Base-by-base conservation (phyloP, 805 yeast genomes). In the Candida morakotiae region DNA sequence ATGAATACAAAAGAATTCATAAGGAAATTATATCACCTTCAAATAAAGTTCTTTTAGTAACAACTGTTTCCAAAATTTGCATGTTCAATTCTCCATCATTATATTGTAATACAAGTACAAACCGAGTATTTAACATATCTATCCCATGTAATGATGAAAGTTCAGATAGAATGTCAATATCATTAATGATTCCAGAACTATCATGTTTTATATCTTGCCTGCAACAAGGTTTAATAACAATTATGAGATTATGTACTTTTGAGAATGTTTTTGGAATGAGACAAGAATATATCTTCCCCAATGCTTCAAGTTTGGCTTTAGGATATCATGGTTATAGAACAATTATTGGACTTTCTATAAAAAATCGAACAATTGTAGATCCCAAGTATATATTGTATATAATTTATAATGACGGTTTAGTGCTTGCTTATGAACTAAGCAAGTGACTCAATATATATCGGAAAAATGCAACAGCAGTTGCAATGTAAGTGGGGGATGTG, bases 81-180 rank as follows among this genome's bases (percentile, higher is more conserved):
- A 49, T 79, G 18, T 70, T 74, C 44, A 56, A 69, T 18, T 60
- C 61, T 1, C 69, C 71, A 34, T 60, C 66, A 9, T 55, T 78
- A 16, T 61, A 71, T 24, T 75, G 80, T 48, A 69, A 64, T 44
- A 65, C 75, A 4, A 64, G 75, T 1, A 68, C 77, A 1, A 56
- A 66, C 3, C 53, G 64, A 3, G 52, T 62, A 16, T 76, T 73
- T 46, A 61, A 62, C 13, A 49, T 65, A 43, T 48, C 51, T 1
- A 47, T 59, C 16, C 67, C 73, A 6, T 49, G 50, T 18, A 57
- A 55, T 37, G 71, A 66, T 10, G 73, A 66, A 15, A 48, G 52
- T 7, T 49, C 62, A 29, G 56, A 66, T 39, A 43, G 73, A 10
- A 60, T 67, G 9, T 62, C 65, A 15, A 59, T 67, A 8, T 49